phyloP scores from a whole-genome alignment of 2,329 filamentous ascomycete species.

The Diplodia scrobiculata region DNA sequence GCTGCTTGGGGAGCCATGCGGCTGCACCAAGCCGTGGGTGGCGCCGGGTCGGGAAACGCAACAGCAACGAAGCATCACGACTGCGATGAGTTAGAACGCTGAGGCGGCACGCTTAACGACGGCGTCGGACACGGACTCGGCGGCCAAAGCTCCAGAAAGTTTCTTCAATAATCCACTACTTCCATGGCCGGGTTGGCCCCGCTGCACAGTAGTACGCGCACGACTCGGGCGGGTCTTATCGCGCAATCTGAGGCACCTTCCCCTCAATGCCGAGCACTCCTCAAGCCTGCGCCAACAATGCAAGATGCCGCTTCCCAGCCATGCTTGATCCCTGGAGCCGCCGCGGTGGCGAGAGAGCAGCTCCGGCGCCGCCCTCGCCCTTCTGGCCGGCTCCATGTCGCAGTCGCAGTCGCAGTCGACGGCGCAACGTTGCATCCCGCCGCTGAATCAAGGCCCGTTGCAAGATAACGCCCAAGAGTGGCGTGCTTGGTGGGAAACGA shows the following conservation, averaged over 20 bases:
- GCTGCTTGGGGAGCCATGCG: not conserved
- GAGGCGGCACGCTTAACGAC: not conserved
- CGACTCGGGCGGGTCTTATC: conserved; percentile 5
- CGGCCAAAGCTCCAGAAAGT: not conserved
- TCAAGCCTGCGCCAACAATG: conserved; percentile 13
- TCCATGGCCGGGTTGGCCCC: not conserved
- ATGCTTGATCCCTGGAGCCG: not conserved
- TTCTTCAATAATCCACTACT: not conserved
- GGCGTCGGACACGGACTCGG: too few relatives aligned
- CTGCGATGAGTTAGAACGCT: not conserved
- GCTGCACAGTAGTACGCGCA: not conserved
- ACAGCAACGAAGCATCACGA: not conserved
- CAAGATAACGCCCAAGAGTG: conserved; percentile 26
- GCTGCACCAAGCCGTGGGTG: not conserved
- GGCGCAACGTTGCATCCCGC: conserved; percentile 4
- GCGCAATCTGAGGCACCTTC: conserved; percentile 19
- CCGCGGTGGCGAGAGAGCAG: not conserved
- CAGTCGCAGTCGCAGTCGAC: not conserved
- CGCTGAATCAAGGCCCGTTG: not conserved
- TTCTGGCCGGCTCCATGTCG: not conserved
- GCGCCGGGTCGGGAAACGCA: not conserved
- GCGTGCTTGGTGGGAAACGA: conserved; percentile 9
- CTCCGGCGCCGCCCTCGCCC: not conserved
- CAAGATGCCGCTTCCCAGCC: not conserved
- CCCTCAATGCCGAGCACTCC: conserved; percentile 7